These are phyloP conservation scores for Trichoderma erinaceum DNA, from an alignment of 495 filamentous ascomycete genomes.

Conservation along the genomic window DNA sequence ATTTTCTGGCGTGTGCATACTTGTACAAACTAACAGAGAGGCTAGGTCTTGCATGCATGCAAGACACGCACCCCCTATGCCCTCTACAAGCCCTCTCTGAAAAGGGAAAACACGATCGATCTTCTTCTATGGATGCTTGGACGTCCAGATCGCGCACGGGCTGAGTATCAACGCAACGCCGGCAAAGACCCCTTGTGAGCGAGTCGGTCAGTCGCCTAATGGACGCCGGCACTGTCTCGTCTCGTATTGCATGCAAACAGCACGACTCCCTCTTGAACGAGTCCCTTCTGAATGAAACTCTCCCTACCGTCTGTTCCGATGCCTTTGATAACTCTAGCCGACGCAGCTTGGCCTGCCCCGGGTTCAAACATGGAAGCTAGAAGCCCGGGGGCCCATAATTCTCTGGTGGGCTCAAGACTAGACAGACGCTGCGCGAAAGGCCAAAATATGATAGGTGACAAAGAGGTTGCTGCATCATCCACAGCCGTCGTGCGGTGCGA, in stretches of 20 bases:
- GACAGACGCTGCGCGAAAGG: not conserved
- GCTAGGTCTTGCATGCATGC: too few species aligned
- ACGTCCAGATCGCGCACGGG: too few species aligned
- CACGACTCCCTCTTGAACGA: not conserved
- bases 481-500: not conserved
- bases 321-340: not conserved
- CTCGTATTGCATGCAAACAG: not conserved
- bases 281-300: not conserved
- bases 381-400: not conserved
- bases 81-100: too few species aligned
- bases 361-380: not conserved
- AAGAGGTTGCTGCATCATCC: not conserved
- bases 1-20: too few species aligned
- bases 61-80: too few species aligned
- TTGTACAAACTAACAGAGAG: too few species aligned
- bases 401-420: not conserved
- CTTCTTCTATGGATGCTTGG: too few species aligned
- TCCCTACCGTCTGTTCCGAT: not conserved
- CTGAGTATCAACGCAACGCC: too few species aligned
- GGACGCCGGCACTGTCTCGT: conserved; percentile 1
- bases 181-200: too few species aligned
- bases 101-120: too few species aligned
- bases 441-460: not conserved
- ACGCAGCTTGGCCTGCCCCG: not conserved
- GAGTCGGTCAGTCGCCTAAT: not conserved